Conservation (phyloP, 1,284 basidiomycete genomes). For the Microbotryomycetes sp. region DNA sequence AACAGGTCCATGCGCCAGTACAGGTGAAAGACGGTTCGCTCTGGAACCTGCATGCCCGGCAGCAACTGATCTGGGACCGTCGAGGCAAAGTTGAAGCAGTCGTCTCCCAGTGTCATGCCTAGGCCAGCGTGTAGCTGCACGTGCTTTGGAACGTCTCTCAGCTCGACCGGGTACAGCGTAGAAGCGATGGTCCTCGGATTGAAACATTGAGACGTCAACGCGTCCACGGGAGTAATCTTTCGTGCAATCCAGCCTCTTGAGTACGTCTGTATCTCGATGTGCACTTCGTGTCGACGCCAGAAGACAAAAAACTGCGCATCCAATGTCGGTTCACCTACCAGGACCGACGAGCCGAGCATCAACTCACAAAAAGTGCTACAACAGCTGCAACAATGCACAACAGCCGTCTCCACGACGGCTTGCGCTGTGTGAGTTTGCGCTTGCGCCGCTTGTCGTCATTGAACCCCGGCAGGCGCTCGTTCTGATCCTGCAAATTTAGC, state of each 20-base stretch:
- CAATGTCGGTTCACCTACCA: too few species aligned
- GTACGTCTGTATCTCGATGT: slow-evolving; percentile 71
- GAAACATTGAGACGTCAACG: slow-evolving; percentile 64
- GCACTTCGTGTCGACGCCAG: slow-evolving; percentile 61
- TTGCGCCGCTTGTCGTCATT: neutral
- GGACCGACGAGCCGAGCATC: too few species aligned
- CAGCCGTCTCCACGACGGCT: neutral
- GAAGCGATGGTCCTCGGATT: slow-evolving; percentile 52
- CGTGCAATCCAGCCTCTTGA: slow-evolving; percentile 61
- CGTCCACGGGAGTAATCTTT: slow-evolving; percentile 57
- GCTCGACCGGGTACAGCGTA: slow-evolving; percentile 57
- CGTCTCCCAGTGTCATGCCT: slow-evolving; percentile 63
- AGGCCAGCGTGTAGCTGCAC: slow-evolving; percentile 70
- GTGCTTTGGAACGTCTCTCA: slow-evolving; percentile 52
- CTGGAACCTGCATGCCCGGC: slow-evolving; percentile 45
- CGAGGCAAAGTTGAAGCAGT: slow-evolving; percentile 80
- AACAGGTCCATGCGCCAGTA: slow-evolving; percentile 84
- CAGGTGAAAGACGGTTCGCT: slow-evolving; percentile 61
- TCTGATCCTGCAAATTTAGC: neutral
- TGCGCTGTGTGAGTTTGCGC: neutral
- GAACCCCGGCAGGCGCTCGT: neutral
- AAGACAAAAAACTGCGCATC: slow-evolving; percentile 46
- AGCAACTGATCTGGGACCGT: slow-evolving; percentile 48
- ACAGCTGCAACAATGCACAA: neutral
- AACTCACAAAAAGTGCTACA: neutral